Evolutionary conservation across 2,329 filamentous ascomycete species (phyloP).

Genomic region (Verticillium klebahnii): DNA sequence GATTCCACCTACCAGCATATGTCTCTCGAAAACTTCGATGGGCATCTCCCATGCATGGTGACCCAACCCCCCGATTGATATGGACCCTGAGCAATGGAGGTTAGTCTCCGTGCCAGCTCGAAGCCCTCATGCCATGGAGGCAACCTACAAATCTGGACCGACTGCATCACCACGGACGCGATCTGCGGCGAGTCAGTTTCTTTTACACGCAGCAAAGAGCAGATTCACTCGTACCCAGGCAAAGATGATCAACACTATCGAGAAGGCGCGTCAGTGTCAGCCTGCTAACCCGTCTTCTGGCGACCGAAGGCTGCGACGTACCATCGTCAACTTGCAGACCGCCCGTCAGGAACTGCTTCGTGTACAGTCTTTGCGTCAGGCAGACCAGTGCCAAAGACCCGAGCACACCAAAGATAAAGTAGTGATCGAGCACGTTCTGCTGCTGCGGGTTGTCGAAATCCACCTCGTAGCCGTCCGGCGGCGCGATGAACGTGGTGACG

Average conservation of each 20-base stretch:
- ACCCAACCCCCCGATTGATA: slow-evolving; percentile 18
- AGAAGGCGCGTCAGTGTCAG: not conserved
- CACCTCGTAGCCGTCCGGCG: slow-evolving; percentile 25
- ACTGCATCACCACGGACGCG: slow-evolving; percentile 18
- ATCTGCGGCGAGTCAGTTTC: slow-evolving; percentile 2
- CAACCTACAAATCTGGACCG: slow-evolving; percentile 15
- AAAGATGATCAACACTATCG: slow-evolving; percentile 19
- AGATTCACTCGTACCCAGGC: slow-evolving; percentile 14
- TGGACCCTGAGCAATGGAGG: slow-evolving; percentile 13
- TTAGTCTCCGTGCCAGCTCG: not conserved
- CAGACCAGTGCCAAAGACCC: slow-evolving; percentile 18
- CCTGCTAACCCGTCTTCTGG: not conserved
- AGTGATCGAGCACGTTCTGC: slow-evolving; percentile 17
- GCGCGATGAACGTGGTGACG: slow-evolving; percentile 16
- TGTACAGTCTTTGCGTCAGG: slow-evolving; percentile 22
- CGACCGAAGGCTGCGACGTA: not conserved
- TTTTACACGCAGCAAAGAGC: slow-evolving; percentile 3
- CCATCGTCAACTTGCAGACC: slow-evolving; percentile 13
- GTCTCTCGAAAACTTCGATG: slow-evolving; percentile 12
- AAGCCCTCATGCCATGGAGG: not conserved
- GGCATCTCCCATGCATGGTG: slow-evolving; percentile 23
- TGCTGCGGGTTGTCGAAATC: slow-evolving; percentile 26
- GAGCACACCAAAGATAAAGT: slow-evolving; percentile 20
- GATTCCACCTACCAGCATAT: slow-evolving; percentile 13
- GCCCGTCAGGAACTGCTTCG: slow-evolving; percentile 9